Evolutionary conservation across 768 basidiomycete genomes (phyloP).

Genomic region (Glaciozyma martinii): DNA sequence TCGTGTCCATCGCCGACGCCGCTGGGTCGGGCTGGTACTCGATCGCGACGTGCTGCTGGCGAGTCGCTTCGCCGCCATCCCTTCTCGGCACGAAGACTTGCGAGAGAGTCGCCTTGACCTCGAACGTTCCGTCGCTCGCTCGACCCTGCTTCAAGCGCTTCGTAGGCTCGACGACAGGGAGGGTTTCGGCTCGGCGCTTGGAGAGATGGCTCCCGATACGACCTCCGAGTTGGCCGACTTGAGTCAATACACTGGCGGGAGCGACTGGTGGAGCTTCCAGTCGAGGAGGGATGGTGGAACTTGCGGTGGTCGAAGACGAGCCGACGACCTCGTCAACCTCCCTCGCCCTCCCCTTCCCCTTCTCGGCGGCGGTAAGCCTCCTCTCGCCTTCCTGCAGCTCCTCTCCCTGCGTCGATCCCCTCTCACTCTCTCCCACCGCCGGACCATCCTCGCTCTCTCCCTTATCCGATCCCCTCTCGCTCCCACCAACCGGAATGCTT

Average conservation of each 20-base stretch:
- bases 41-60: background rate
- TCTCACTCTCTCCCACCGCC: too few species aligned
- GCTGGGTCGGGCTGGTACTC: background rate
- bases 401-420: too few species aligned
- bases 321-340: background rate
- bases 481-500: too few species aligned
- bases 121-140: background rate
- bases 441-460: too few species aligned
- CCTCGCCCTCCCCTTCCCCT: slow-evolving; percentile 1
- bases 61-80: background rate
- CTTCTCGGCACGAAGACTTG: too few species aligned
- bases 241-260: background rate
- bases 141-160: background rate
- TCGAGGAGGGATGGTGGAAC: background rate
- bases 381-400: background rate
- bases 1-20: background rate
- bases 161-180: background rate
- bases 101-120: background rate
- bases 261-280: background rate
- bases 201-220: background rate
- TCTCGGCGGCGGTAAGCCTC: background rate
- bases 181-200: background rate
- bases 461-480: too few species aligned
- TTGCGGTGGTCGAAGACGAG: too few species aligned
- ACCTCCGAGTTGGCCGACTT: background rate